Evolutionary conservation across 371 early-diverging fungal genomes (phyloP).

Genomic region (Rhizopus arrhizus): DNA sequence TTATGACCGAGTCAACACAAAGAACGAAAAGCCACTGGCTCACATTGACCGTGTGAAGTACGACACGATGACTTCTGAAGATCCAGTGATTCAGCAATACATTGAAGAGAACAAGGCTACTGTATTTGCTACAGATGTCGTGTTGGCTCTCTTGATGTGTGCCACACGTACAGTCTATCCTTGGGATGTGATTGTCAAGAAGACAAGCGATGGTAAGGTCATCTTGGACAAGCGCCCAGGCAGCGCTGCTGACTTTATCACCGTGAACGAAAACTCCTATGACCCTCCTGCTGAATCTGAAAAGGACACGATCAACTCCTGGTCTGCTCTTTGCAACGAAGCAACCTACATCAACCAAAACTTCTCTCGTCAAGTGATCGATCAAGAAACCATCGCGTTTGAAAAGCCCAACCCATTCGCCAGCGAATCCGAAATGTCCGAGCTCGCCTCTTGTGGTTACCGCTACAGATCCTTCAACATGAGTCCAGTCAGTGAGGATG

Average conservation of each 20-base stretch:
- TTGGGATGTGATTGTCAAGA: slow-evolving; percentile 94
- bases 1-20: slow-evolving; percentile 85
- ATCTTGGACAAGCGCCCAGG: slow-evolving; percentile 92
- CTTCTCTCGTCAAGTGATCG: slow-evolving; percentile 85
- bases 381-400: slow-evolving; percentile 54
- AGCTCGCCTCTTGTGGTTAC: slow-evolving; percentile 78
- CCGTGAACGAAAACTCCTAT: slow-evolving; percentile 94
- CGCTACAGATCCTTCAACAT: slow-evolving; percentile 85
- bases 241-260: slow-evolving; percentile 74
- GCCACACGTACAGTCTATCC: slow-evolving; percentile 90
- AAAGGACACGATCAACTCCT: slow-evolving; percentile 89
- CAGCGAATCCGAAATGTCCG: slow-evolving; percentile 52
- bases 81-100: slow-evolving; percentile 75
- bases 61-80: slow-evolving; percentile 81
- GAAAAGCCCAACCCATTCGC: slow-evolving; percentile 82
- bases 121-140: slow-evolving; percentile 90
- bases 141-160: slow-evolving; percentile 92
- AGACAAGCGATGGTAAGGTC: slow-evolving; percentile 77
- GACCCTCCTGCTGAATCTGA: slow-evolving; percentile 92
- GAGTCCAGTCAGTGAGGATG: slow-evolving; percentile 24
- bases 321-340: slow-evolving; percentile 83
- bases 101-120: slow-evolving; percentile 67
- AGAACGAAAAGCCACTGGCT: slow-evolving; percentile 76
- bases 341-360: slow-evolving; percentile 88
- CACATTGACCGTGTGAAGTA: slow-evolving; percentile 70